These are phyloP conservation scores for Pseudotsuga menziesii DNA, from an alignment of 75 land plant species.

Conservation along the genomic window DNA sequence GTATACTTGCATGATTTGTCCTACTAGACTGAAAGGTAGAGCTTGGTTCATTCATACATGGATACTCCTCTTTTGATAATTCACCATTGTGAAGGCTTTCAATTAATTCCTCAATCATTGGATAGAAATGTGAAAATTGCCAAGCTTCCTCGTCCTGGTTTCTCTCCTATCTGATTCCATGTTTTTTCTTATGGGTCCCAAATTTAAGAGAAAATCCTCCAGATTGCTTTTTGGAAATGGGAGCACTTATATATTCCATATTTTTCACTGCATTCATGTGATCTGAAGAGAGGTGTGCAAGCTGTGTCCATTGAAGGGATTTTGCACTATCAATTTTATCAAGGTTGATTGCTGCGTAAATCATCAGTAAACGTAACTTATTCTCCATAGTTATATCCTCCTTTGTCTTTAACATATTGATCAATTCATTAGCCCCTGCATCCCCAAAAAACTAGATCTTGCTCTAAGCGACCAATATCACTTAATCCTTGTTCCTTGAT, in stretches of 20 bases:
- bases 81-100: too few relatives aligned
- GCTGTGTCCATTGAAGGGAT: conserved; percentile 75
- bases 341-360: conserved; percentile 89
- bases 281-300: conserved; percentile 69
- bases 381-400: conserved; percentile 66
- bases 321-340: conserved; percentile 89
- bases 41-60: too few relatives aligned
- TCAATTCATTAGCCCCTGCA: too few relatives aligned
- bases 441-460: too few relatives aligned
- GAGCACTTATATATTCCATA: conserved; percentile 67
- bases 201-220: conserved; percentile 78
- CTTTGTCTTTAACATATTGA: too few relatives aligned
- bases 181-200: conserved; percentile 71
- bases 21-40: too few relatives aligned
- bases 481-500: too few relatives aligned
- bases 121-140: too few relatives aligned
- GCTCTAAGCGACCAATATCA: too few relatives aligned
- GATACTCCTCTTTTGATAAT: too few relatives aligned
- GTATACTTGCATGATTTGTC: too few relatives aligned
- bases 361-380: conserved; percentile 86
- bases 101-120: too few relatives aligned
- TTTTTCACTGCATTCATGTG: conserved; percentile 85
- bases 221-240: conserved; percentile 73
- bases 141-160: conserved; percentile 62
- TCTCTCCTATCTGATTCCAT: conserved; percentile 75